Base-by-base conservation (phyloP, 2,329 filamentous ascomycete species). In the Ceratocystis colombiana region DNA sequence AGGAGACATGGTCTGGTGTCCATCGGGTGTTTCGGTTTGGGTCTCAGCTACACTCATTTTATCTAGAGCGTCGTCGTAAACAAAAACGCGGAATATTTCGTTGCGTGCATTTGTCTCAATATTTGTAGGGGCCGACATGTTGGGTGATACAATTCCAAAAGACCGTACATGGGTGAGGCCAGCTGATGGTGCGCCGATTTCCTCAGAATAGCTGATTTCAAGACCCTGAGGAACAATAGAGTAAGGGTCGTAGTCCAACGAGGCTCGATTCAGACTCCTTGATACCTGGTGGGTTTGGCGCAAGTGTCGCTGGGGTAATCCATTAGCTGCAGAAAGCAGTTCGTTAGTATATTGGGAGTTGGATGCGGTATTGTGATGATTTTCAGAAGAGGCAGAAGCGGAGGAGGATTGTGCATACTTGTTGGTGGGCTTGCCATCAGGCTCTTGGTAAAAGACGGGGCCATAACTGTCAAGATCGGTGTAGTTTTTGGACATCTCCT, bases 11-110 rank as follows among this genome's bases (percentile, higher is more conserved):
- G 44, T 53, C 62, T 64, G 46, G 12, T 64, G 62, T 8, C 17
- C 30, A 5, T 84, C 73, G 0, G 82, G 76, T 0, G 75, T 72
- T n/a, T 81, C 75, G 5, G 73, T 74, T 62, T 81, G 78, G 0
- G 77, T 75, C 1, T 81, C 79, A 2, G 78, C 74, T 2, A 85
- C 86, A 0, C 80, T 82, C 1, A 84, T 86, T 69, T 87, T 84
- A 5, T 84, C 84, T 2, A 80, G 77, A 55, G 77, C 80, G 70
- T 89, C 84, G 70, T 86, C 88, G 1, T 84, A 86, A 5, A 90
- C 77, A 44, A 89, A 64, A 22, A 64, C 12, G 7, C 62, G 62
- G 15, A 64, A 64, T 20, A 33, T 37, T 53, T 64, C 46, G 7
- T 53, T 80, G 72, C 20, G 20, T 37, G 28, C 22, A 84, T 88